Evolutionary conservation across 805 yeast species (phyloP), one percentile per base, ranked within the genome.

Genomic region (Kodamaea laetipori): DNA sequence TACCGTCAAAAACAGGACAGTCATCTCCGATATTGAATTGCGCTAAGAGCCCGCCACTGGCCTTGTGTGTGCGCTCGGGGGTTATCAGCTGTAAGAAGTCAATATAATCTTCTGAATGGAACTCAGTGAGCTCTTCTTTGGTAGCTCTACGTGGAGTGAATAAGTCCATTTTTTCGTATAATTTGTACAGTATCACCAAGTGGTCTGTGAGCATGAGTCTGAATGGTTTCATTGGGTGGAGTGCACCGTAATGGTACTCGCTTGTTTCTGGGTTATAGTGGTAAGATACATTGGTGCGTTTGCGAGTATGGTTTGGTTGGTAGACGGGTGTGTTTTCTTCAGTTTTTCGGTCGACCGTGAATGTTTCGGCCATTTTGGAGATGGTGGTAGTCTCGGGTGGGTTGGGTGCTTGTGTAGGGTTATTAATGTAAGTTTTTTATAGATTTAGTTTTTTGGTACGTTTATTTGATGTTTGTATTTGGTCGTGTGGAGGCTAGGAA

Each of bases 161-260:
- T 21, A 90, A 66, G 59, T 94, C 98, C 97, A 92, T 88, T 52
- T 82, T 77, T 56, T 89, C 89, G 62, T 90, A 88, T 37, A 92
- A 69, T 45, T 88, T 88, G 64, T 94, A 92, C 10, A 85, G 82
- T 25, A 84, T 78, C 41, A 92, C 92, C 48, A 92, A 69, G 61
- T 90, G 96, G 66, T 92, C 97, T 0, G 99, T 92, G 35, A 92
- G 76, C 90, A 90, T 84, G 49, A 94, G 71, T 51, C 99, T 71
- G 63, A 90, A 88, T 11, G 99, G 99, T 63, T 92, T 92, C 99
- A 92, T 92, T n/a, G 99, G 99, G 64, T 92, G 99, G 47, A 82
- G 78, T 1, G 87, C 86, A 12, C 99, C 99, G 63, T 87, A 90
- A 57, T 90, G 97, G 64, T 83, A 90, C 51, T 80, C 77, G 1